Conservation (phyloP, 2,329 filamentous ascomycete genomes). For the Magnaporthiopsis poae region DNA sequence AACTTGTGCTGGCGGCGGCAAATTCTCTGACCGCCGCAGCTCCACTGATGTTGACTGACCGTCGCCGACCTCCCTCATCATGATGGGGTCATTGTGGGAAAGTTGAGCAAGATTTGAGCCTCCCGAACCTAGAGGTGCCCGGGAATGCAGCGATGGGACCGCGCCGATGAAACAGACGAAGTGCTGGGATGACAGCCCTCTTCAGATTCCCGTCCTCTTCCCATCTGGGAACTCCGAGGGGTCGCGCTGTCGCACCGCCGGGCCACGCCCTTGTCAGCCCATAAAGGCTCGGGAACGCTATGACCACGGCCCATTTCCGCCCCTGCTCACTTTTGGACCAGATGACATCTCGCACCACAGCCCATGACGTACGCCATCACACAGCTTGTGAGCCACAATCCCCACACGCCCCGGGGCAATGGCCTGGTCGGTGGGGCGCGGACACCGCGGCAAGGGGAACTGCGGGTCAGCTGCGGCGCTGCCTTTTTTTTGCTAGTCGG, state of each 20-base stretch:
- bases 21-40: neutral
- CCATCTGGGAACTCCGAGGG: too few relatives aligned
- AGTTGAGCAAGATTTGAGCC: too few relatives aligned
- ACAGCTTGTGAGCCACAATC: neutral
- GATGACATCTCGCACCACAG: constrained; percentile 2
- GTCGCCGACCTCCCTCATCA: neutral
- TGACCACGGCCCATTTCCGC: neutral
- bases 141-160: neutral
- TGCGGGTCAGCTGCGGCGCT: neutral
- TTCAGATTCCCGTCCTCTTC: neutral
- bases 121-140: neutral
- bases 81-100: neutral
- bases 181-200: neutral
- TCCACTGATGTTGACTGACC: neutral
- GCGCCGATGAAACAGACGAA: neutral
- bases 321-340: neutral
- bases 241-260: neutral
- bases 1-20: too few relatives aligned
- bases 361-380: constrained; percentile 2
- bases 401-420: neutral
- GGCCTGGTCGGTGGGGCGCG: neutral
- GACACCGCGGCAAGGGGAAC: neutral
- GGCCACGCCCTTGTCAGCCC: neutral
- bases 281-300: neutral
- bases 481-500: neutral